Conservation (phyloP, 371 early-diverging fungal genomes). For the Polyrhizophydium stewartii region DNA sequence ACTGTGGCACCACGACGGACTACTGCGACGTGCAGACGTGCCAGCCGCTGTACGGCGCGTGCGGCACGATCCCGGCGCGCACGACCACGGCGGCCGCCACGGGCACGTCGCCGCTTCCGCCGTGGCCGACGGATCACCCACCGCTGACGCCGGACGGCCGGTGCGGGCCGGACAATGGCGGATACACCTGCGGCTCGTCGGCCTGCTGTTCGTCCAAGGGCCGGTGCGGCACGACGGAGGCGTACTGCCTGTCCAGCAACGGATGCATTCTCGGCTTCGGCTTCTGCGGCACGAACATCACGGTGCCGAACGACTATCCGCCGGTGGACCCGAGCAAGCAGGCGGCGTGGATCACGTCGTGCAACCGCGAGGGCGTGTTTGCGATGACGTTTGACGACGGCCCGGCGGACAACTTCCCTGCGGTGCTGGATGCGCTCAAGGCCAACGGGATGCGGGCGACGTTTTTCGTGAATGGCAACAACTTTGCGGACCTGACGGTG, state of each 20-base stretch:
- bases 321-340: neutral
- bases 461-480: slow-evolving; percentile 61
- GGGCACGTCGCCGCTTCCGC: neutral
- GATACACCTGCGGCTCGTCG: too few species aligned
- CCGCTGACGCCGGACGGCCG: too few species aligned
- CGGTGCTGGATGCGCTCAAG: slow-evolving; percentile 48
- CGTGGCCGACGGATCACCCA: neutral
- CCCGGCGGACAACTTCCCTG: slow-evolving; percentile 38
- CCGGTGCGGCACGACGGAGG: too few species aligned
- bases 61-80: neutral
- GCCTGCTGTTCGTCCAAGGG: too few species aligned
- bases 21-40: neutral
- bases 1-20: neutral
- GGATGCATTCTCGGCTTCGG: too few species aligned
- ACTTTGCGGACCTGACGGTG: neutral
- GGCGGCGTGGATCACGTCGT: slow-evolving; percentile 1
- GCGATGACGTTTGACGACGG: slow-evolving; percentile 68
- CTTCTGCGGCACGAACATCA: too few species aligned
- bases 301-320: too few species aligned
- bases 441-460: slow-evolving; percentile 52
- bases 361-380: slow-evolving; percentile 11
- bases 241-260: too few species aligned
- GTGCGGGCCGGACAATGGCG: too few species aligned
- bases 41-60: neutral
- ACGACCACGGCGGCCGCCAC: neutral